A percentile compares a stretch with the other conserved stretches of the same genome.
Conservation (phyloP, 2,329 filamentous ascomycete species). For the Pleoardoris graminearum region DNA sequence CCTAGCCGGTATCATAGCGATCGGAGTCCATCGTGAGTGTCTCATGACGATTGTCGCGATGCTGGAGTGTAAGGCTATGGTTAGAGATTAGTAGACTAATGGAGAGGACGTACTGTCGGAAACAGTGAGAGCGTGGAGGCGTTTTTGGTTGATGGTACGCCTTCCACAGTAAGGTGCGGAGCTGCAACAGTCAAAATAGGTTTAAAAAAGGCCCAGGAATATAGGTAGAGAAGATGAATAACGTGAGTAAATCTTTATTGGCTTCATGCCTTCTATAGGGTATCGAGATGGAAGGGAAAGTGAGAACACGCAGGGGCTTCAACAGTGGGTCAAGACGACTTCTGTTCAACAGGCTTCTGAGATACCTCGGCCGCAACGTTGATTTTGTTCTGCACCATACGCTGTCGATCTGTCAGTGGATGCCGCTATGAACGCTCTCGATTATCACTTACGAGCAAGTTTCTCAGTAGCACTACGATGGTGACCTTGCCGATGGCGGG, state of each 20-base stretch:
- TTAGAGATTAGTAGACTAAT: too few species aligned
- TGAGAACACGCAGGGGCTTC: not conserved
- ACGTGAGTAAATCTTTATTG: constrained; percentile 5
- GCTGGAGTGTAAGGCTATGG: too few species aligned
- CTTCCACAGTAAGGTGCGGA: too few species aligned
- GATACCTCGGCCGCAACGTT: constrained; percentile 34
- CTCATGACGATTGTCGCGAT: too few species aligned
- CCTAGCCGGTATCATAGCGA: too few species aligned
- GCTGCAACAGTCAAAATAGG: too few species aligned
- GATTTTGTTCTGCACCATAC: constrained; percentile 51
- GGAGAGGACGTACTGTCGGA: too few species aligned
- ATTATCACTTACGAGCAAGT: constrained; percentile 71
- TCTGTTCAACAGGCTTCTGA: constrained; percentile 24
- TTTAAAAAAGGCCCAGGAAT: too few species aligned
- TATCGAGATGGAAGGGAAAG: constrained; percentile 1
- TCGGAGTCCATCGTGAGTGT: too few species aligned
- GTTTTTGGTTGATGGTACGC: too few species aligned
- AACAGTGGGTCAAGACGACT: constrained; percentile 13
- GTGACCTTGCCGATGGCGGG: constrained; percentile 98
- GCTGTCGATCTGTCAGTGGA: constrained; percentile 33
- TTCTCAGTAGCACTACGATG: constrained; percentile 86
- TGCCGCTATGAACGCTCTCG: not conserved
- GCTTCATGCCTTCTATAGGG: constrained; percentile 8
- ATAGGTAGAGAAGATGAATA: constrained; percentile 2
- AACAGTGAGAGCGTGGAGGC: too few species aligned